These are phyloP conservation scores for Platismatia glauca DNA, from an alignment of 495 filamentous ascomycete genomes.

Conservation along the genomic window DNA sequence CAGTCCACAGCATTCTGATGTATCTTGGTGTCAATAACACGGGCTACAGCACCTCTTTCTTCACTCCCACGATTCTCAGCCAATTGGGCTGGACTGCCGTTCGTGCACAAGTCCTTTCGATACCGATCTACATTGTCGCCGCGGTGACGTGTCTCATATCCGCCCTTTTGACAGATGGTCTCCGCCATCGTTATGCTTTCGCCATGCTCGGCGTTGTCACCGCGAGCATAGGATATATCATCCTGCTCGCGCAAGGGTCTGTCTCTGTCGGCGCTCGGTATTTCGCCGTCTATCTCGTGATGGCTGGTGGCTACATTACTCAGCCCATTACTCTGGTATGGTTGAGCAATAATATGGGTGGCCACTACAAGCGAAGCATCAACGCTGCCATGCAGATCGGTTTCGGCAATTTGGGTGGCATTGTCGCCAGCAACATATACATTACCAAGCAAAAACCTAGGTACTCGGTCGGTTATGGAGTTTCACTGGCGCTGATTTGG, in stretches of 20 bases:
- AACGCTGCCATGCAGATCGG: constrained; percentile 46
- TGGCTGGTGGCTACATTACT: constrained; percentile 41
- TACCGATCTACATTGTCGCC: constrained; percentile 48
- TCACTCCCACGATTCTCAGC: constrained; percentile 49
- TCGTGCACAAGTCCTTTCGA: constrained; percentile 44
- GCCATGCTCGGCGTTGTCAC: constrained; percentile 38
- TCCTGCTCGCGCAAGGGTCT: constrained; percentile 40
- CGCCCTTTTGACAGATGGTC: constrained; percentile 40
- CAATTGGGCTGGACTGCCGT: constrained; percentile 46
- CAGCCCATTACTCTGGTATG: constrained; percentile 46
- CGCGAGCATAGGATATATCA: constrained; percentile 40
- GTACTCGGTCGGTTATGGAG: constrained; percentile 43
- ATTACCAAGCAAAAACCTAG: constrained; percentile 38
- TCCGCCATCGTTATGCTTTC: constrained; percentile 44
- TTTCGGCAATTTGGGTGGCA: constrained; percentile 49
- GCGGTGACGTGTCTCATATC: constrained; percentile 37
- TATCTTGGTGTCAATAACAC: constrained; percentile 45
- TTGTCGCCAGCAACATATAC: constrained; percentile 46
- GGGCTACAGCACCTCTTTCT: constrained; percentile 44
- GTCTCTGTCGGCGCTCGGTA: constrained; percentile 39
- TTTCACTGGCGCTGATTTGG: constrained; percentile 42
- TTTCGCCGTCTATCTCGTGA: constrained; percentile 47
- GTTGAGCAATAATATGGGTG: constrained; percentile 50
- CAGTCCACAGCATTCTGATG: constrained; percentile 31
- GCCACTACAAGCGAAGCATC: constrained; percentile 55